Base-by-base conservation (phyloP, 768 basidiomycete genomes). In the Tephrocybe sp. region DNA sequence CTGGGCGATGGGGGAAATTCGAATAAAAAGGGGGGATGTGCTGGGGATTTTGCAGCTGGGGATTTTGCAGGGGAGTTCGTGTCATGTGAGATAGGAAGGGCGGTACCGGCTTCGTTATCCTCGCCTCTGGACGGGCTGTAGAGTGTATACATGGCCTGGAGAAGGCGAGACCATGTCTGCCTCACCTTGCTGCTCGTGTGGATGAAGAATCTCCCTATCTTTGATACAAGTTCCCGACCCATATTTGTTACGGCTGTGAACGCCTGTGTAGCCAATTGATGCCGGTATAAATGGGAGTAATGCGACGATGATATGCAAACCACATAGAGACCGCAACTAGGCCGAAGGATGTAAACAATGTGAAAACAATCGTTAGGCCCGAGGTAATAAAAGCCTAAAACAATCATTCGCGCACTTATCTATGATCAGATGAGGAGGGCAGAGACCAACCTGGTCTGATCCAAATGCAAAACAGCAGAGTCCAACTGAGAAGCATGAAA, bases 401-500 rank as follows among this genome's bases (percentile, higher is more conserved):
- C n/a, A n/a, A n/a, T n/a, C n/a, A n/a, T n/a, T n/a, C n/a, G n/a
- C n/a, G n/a, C n/a, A n/a, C n/a, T n/a, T n/a, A n/a, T n/a, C n/a
- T n/a, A n/a, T n/a, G n/a, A n/a, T n/a, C n/a, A n/a, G n/a, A n/a
- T n/a, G n/a, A n/a, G n/a, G n/a, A n/a, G n/a, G n/a, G n/a, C n/a
- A 23, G 42, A 19, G 29, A 52, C 74, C 36, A 64, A 83, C 86
- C 74, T 88, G 86, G 7, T 66, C 55, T 13, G 88, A 87, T 2
- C 88, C 80, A 61, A 89, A 91, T 12, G 86, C 76, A 60, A 91
- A 91, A 37, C 84, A 78, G 58, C 85, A 83, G 15, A 91, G 74
- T 11, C 88, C 88, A 34, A 86, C 75, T 1, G 86, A 90, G 66
- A 91, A 91, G 65, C 84, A 86, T 33, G 86, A 85, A 38, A 91